These are phyloP conservation scores for Fomitiporia mediterranea DNA, from an alignment of 1,284 basidiomycete genomes.

Conservation along the genomic window DNA sequence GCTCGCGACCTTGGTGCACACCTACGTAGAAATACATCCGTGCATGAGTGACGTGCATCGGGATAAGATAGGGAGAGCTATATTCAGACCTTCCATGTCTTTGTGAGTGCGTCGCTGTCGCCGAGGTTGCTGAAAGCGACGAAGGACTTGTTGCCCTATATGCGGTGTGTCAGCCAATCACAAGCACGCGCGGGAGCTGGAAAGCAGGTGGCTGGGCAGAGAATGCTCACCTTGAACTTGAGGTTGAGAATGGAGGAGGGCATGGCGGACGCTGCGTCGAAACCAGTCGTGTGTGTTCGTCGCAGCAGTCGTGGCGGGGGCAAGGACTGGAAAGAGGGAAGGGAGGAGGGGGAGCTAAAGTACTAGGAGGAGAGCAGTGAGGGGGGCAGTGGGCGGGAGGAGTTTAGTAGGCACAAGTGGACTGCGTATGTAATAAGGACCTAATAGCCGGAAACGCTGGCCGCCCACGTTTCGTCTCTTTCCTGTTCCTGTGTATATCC, in stretches of 20 bases:
- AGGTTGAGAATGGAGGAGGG: conserved; percentile 71
- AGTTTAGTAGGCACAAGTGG: neutral
- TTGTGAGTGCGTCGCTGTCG: conserved; percentile 76
- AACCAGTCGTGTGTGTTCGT: neutral
- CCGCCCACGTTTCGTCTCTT: neutral
- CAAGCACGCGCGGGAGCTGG: conserved; percentile 23
- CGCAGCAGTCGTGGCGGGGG: neutral
- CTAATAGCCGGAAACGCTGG: neutral
- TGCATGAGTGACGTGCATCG: neutral
- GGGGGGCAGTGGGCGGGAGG: neutral
- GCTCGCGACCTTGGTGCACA: conserved; percentile 80
- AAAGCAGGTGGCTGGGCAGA: conserved; percentile 13
- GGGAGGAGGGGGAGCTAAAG: neutral
- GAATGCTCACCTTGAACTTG: conserved; percentile 67
- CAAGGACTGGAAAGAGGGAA: neutral
- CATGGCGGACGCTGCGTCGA: conserved; percentile 11
- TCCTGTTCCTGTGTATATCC: neutral
- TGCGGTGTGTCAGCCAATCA: conserved; percentile 1
- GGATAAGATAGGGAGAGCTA: neutral
- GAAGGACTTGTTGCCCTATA: conserved; percentile 83
- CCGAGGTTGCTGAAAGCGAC: conserved; percentile 81
- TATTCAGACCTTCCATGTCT: conserved; percentile 72
- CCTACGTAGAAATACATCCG: conserved; percentile 35
- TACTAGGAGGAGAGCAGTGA: neutral
- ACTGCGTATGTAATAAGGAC: neutral